phyloP scores from a whole-genome alignment of 345 rosid species.

The Hypericum perforatum region DNA sequence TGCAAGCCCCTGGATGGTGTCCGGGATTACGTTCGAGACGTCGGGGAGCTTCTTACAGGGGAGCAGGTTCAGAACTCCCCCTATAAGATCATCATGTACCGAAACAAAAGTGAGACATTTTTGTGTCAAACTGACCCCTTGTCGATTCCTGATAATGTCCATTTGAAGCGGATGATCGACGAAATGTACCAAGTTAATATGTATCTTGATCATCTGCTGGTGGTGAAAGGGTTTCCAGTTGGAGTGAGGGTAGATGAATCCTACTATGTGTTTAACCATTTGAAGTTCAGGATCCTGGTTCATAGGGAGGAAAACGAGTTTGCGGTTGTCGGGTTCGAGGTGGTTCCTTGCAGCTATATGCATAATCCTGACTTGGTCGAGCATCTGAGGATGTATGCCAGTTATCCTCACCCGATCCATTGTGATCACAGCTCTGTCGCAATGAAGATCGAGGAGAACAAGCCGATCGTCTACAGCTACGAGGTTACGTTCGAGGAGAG shows the following conservation, averaged over 20 bases:
- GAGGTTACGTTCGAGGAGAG: constrained; percentile 66
- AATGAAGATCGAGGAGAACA: constrained; percentile 62
- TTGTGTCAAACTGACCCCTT: constrained; percentile 46
- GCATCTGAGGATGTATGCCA: constrained; percentile 44
- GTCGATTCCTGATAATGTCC: constrained; percentile 39
- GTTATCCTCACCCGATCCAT: constrained; percentile 48
- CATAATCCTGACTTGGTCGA: constrained; percentile 45
- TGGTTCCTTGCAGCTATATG: constrained; percentile 57
- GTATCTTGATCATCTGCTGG: constrained; percentile 70
- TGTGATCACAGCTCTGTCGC: constrained; percentile 63
- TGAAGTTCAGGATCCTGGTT: constrained; percentile 78
- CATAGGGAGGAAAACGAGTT: constrained; percentile 78
- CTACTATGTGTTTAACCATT: constrained; percentile 73
- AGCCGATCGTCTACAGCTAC: constrained; percentile 59
- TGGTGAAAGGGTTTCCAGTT: constrained; percentile 64
- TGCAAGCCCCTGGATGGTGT: constrained; percentile 61
- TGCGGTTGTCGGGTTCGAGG: constrained; percentile 86
- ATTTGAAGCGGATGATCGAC: constrained; percentile 65
- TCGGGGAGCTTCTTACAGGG: constrained; percentile 83
- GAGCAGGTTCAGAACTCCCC: constrained; percentile 87
- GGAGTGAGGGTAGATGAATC: constrained; percentile 63
- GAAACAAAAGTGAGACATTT: constrained; percentile 53
- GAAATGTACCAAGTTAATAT: constrained; percentile 86
- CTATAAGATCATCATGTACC: constrained; percentile 51
- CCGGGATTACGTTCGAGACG: constrained; percentile 73